phyloP scores from a whole-genome alignment of 78 protist genomes.

The Dictyostelium firmibasis region DNA sequence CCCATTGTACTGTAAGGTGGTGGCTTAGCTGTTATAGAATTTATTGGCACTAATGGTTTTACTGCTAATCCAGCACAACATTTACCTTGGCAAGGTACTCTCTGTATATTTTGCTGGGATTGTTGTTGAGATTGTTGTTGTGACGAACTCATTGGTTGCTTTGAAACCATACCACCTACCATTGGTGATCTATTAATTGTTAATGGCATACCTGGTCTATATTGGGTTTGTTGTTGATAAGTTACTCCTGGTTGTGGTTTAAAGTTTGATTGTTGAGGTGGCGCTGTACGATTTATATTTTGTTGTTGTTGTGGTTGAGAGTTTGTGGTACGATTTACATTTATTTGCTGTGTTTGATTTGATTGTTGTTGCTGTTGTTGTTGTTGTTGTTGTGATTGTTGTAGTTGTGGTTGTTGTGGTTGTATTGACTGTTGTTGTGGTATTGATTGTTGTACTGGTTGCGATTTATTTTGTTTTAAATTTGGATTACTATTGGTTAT shows the following conservation, averaged over 20 bases:
- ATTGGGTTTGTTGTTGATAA: neutral
- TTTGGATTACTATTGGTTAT: neutral
- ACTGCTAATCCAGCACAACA: conserved; percentile 11
- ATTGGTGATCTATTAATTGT: neutral
- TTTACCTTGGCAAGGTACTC: conserved; percentile 17
- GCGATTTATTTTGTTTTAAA: neutral
- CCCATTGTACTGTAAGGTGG: neutral
- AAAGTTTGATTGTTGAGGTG: neutral
- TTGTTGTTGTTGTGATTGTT: neutral
- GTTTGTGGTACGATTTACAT: neutral
- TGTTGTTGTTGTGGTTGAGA: neutral
- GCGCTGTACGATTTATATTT: neutral
- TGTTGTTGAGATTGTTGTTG: neutral
- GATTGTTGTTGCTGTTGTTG: neutral
- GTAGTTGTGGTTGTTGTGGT: neutral
- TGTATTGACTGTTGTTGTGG: neutral
- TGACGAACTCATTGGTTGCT: neutral
- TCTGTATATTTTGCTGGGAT: neutral
- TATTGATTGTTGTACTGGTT: neutral
- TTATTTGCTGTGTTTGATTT: neutral
- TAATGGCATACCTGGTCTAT: neutral
- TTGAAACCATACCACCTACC: neutral
- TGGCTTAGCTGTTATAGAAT: neutral
- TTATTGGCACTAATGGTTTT: conserved; percentile 21
- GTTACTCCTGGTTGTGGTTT: neutral